Evolutionary conservation across 768 basidiomycete species (phyloP).

Genomic region (Leccinum boreale): DNA sequence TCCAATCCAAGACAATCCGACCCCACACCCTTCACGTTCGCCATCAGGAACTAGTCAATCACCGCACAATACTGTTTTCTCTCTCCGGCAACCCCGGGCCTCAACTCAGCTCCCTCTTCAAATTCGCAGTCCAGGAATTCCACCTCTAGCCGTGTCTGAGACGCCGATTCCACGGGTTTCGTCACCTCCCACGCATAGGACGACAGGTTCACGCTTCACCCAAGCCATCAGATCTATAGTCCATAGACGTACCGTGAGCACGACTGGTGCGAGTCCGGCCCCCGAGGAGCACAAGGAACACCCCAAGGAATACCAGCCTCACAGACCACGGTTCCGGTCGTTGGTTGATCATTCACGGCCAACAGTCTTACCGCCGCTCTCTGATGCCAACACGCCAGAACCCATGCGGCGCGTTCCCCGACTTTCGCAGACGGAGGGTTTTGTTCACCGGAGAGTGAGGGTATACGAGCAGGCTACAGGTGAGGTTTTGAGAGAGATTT

Average conservation of each 20-base stretch:
- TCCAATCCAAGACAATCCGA: background rate
- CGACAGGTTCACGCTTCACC: slow-evolving; percentile 18
- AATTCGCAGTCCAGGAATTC: slow-evolving; percentile 14
- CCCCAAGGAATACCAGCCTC: slow-evolving; percentile 5
- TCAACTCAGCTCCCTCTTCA: slow-evolving; percentile 14
- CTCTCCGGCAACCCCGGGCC: slow-evolving; percentile 2
- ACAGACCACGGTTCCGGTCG: slow-evolving; percentile 9
- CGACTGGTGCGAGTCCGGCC: background rate
- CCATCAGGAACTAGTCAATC: slow-evolving; percentile 17
- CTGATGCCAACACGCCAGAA: slow-evolving; percentile 5
- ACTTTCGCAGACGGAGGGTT: slow-evolving; percentile 18
- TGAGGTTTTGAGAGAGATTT: background rate
- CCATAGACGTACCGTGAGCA: slow-evolving; percentile 15
- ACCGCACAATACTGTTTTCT: slow-evolving; percentile 2
- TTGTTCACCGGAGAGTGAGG: slow-evolving; percentile 29
- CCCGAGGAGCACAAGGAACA: slow-evolving; percentile 11
- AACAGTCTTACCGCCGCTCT: background rate
- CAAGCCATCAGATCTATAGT: slow-evolving; percentile 25
- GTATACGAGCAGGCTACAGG: slow-evolving; percentile 27
- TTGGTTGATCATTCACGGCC: slow-evolving; percentile 12
- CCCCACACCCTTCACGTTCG: slow-evolving; percentile 5
- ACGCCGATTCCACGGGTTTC: slow-evolving; percentile 11
- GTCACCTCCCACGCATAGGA: slow-evolving; percentile 14
- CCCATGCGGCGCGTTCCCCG: slow-evolving; percentile 7
- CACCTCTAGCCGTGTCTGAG: slow-evolving; percentile 20